Percentiles rank a stretch among this genome's conserved stretches.
phyloP scores from a whole-genome alignment of 768 basidiomycete species.

The Suillus luteus region DNA sequence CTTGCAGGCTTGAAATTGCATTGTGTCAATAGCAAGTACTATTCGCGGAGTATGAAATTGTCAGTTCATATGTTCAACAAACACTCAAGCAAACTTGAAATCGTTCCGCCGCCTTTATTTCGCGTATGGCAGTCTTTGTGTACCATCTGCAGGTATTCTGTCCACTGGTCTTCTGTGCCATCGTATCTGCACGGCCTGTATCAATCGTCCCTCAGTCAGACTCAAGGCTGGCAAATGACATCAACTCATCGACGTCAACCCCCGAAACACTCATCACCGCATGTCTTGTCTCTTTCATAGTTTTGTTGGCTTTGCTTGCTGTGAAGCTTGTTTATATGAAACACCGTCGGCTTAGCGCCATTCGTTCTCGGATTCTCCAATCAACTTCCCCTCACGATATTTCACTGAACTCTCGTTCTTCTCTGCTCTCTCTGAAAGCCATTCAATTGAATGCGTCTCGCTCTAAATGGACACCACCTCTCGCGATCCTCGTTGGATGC shows the following conservation, averaged over 20 bases:
- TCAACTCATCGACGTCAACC: neutral
- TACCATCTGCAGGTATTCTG: neutral
- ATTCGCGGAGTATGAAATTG: neutral
- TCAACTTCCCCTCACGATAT: slow-evolving; percentile 2
- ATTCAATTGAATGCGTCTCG: slow-evolving; percentile 5
- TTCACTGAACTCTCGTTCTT: slow-evolving; percentile 12
- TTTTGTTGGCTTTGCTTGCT: slow-evolving; percentile 20
- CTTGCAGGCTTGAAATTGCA: too few species aligned
- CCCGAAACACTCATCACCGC: slow-evolving; percentile 18
- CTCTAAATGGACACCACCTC: neutral
- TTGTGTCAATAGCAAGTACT: too few species aligned
- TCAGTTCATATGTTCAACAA: neutral
- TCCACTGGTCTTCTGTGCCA: neutral
- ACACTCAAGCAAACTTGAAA: neutral
- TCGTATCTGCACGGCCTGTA: neutral
- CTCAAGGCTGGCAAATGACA: neutral
- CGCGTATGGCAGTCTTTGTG: neutral
- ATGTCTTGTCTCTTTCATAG: slow-evolving; percentile 19
- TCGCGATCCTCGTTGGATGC: slow-evolving; percentile 30
- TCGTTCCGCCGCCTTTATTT: neutral
- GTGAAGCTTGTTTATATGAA: slow-evolving; percentile 33
- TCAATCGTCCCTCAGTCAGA: neutral
- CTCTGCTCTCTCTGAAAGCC: slow-evolving; percentile 10
- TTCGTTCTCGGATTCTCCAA: slow-evolving; percentile 20
- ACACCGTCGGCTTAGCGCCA: slow-evolving; percentile 28